Percentiles rank a stretch among this genome's conserved stretches.
Conservation (phyloP, 805 yeast genomes). For the Saccharomycopsis javanensis region DNA sequence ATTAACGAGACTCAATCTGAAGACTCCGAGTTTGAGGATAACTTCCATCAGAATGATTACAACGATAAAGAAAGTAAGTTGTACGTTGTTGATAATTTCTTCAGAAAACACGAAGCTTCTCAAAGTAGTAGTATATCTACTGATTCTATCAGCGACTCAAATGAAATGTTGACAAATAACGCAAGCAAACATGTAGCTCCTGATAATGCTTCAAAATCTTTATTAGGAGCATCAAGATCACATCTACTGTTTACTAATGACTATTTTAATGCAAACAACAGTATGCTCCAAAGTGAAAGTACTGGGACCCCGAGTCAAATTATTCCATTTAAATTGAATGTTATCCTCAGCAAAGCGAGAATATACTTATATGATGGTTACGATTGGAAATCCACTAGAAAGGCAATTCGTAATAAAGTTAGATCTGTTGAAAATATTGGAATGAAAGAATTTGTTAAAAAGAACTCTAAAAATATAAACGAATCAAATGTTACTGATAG, state of each 20-base stretch:
- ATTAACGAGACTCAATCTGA: not conserved
- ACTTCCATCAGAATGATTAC: not conserved
- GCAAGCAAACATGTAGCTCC: not conserved
- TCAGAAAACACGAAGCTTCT: not conserved
- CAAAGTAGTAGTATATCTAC: not conserved
- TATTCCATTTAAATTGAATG: conserved; percentile 25
- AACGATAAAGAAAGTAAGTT: conserved; percentile 6
- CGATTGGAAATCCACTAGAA: conserved; percentile 79
- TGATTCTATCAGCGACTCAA: not conserved
- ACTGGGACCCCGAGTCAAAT: not conserved
- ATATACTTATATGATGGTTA: conserved; percentile 76
- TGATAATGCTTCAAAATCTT: not conserved
- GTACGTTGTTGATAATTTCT: conserved; percentile 22
- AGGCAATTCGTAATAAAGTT: conserved; percentile 54
- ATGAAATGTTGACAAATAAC: not conserved
- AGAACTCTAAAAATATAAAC: not conserved
- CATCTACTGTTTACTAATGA: conserved; percentile 18
- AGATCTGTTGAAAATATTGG: conserved; percentile 46
- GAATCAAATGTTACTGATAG: not conserved
- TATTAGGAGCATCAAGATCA: conserved; percentile 1
- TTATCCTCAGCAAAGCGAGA: conserved; percentile 30
- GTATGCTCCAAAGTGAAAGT: not conserved
- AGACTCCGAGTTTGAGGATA: not conserved
- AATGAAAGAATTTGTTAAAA: conserved; percentile 13
- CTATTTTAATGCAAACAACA: conserved; percentile 17